A percentile compares a stretch with the other conserved stretches of the same genome.
Conservation (phyloP, 257 asterid species). For the Galeopsis tetrahit region DNA sequence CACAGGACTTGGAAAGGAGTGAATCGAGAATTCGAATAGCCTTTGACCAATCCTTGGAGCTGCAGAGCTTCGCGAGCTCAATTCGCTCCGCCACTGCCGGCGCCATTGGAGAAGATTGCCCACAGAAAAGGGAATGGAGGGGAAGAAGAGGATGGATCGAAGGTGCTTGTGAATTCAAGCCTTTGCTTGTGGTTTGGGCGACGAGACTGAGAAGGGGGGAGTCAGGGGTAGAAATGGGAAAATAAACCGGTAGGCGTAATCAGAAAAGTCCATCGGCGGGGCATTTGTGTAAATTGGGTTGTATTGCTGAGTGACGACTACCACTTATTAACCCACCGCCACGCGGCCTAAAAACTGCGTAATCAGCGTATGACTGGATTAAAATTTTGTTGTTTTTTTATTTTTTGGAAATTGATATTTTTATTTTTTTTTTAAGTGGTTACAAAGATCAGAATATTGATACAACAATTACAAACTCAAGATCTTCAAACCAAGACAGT, state of each 20-base stretch:
- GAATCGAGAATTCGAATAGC: slow-evolving; percentile 96
- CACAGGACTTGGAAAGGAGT: slow-evolving; percentile 62
- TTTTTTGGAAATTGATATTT: too few species aligned
- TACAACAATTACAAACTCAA: too few species aligned
- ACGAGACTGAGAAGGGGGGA: slow-evolving; percentile 32
- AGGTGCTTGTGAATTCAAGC: slow-evolving; percentile 24
- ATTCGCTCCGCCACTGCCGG: slow-evolving; percentile 66
- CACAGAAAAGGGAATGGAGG: background rate
- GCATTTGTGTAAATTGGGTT: slow-evolving; percentile 24
- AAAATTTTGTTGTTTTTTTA: too few species aligned
- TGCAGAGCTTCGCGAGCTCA: slow-evolving; percentile 86
- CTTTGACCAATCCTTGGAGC: slow-evolving; percentile 96
- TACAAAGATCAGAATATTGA: too few species aligned
- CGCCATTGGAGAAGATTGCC: slow-evolving; percentile 48
- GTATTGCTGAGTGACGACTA: slow-evolving; percentile 21
- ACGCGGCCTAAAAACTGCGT: too few species aligned
- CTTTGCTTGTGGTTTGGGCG: slow-evolving; percentile 51
- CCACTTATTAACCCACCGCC: slow-evolving; percentile 29
- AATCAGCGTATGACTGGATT: too few species aligned
- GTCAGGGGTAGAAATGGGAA: slow-evolving; percentile 26
- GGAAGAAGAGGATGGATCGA: slow-evolving; percentile 37
- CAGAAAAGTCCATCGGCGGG: slow-evolving; percentile 12
- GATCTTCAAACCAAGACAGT: too few species aligned
- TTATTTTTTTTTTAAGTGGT: too few species aligned
- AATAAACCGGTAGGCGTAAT: background rate